Evolutionary conservation across 331 rosid genomes (phyloP), one percentile per base, ranked within the genome.

Genomic region (Spiraea crenata): DNA sequence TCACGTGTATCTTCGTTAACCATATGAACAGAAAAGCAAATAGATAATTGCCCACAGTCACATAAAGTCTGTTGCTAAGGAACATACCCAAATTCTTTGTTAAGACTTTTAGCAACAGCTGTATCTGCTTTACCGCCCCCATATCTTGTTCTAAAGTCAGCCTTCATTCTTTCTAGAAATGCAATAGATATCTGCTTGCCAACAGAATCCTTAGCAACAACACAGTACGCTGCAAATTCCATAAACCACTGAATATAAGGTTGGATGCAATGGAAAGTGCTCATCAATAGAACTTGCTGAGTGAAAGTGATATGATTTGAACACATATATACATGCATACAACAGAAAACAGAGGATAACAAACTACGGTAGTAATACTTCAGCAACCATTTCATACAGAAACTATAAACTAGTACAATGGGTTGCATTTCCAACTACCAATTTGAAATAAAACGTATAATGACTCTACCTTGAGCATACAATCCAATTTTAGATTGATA

Each of bases 91-190:
- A 92, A 92, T 73, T 89, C 96, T 82, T 89, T 92, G 84, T 87
- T 92, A 74, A 92, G 96, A 77, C 96, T 89, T 86, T 92, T 86
- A 37, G 87, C 96, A 64, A 69, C 51, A 48, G 98, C 98, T 1
- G 96, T 89, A 74, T 83, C 91, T 16, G 98, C 95, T 82, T 87
- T 89, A 73, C 96, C 96, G 16, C 96, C 95, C 15, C 95, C 95
- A 83, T 89, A 89, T 85, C 98, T 82, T 75, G 80, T 89, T 78
- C 69, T 87, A 44, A 92, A 92, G 82, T 92, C 98, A 0, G 91
- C 87, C 77, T 79, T 92, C 79, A 86, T 67, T 57, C 96, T 84
- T 80, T 89, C 98, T 48, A 92, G 82, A 77, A 86, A 89, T 54
- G 98, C 92, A 74, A 89, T 83, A 20, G 98, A 89, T 47, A 92